Base-by-base conservation (phyloP, 345 rosid genomes). In the Raphanus raphanistrum region DNA sequence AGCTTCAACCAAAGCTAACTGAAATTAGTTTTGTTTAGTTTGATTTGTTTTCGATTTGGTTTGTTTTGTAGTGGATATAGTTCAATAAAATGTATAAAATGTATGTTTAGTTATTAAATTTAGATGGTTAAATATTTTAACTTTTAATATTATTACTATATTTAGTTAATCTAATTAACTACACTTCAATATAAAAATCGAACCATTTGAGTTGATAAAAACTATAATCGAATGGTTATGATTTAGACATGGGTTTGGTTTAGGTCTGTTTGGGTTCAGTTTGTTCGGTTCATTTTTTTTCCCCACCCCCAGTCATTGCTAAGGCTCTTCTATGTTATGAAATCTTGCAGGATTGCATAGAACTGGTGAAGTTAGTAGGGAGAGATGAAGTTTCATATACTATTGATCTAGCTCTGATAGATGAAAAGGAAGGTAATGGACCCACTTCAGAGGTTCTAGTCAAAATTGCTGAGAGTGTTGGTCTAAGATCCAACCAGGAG, bases 401-500 rank as follows among this genome's bases (percentile, higher is more conserved):
- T 25, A 88, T 91, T 38, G 86, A 80, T 83, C 87, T 82, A 80
- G 88, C 90, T 64, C 21, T 81, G 55, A 78, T 74, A 80, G 94
- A 87, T 81, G 91, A 88, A 82, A 82, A 26, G 48, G 87, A 85
- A 57, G 80, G 84, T 68, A 73, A 63, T 75, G 92, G 83, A 69
- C 89, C 88, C 21, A 84, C 85, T 80, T 79, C 91, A 55, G 91
- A 93, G 68, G 82, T 84, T 80, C 82, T 90, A 45, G 71, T 87
- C 45, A 91, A 87, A 86, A 85, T 91, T 83, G 89, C 89, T 0
- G 91, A 87, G 78, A 74, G 80, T 81, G 62, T 89, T 75, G 84
- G 91, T 85, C 86, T 96, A 79, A 90, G 80, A 81, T 91, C 97
- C 38, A 93, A 96, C 88, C 89, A 86, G 70, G 97, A 96, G 70